Evolutionary conservation across 176 grass and related monocot species (phyloP).

Genomic region (Alopecurus myosuroides): DNA sequence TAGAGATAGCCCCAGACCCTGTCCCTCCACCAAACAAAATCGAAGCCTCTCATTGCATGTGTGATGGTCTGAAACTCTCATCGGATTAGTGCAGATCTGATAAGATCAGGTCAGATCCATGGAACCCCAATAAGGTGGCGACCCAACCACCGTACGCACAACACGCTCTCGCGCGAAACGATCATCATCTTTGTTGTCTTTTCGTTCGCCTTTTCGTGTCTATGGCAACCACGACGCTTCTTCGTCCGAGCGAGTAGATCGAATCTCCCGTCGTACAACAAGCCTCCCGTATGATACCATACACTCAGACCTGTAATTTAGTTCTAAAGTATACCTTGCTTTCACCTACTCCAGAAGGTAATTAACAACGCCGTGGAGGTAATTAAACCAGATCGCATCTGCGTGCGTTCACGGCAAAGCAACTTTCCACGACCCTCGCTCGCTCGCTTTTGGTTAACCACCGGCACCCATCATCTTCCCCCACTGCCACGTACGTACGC

Average conservation of each 20-base stretch:
- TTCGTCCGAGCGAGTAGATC: not conserved
- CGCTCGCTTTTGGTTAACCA: not conserved
- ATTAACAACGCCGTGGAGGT: not conserved
- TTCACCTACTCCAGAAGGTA: not conserved
- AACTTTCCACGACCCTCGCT: not conserved
- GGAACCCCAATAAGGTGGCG: not conserved
- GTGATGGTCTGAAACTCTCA: not conserved
- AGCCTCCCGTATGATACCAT: not conserved
- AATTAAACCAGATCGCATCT: not conserved
- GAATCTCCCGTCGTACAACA: constrained; percentile 3
- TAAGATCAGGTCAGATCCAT: constrained; percentile 2
- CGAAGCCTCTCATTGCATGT: not conserved
- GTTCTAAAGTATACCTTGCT: constrained; percentile 9
- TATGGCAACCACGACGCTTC: constrained; percentile 29
- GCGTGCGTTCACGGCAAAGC: constrained; percentile 24
- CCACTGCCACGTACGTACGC: not conserved
- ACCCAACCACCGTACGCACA: constrained; percentile 28
- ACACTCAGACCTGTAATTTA: not conserved
- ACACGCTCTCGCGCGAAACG: not conserved
- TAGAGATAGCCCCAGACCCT: no score
- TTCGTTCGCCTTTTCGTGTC: not conserved
- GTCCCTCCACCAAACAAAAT: not conserved
- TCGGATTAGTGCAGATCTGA: not conserved
- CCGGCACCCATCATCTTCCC: not conserved
- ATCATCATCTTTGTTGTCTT: not conserved